Conservation (phyloP, 345 rosid genomes). For the Eucalyptus sideroxylon region DNA sequence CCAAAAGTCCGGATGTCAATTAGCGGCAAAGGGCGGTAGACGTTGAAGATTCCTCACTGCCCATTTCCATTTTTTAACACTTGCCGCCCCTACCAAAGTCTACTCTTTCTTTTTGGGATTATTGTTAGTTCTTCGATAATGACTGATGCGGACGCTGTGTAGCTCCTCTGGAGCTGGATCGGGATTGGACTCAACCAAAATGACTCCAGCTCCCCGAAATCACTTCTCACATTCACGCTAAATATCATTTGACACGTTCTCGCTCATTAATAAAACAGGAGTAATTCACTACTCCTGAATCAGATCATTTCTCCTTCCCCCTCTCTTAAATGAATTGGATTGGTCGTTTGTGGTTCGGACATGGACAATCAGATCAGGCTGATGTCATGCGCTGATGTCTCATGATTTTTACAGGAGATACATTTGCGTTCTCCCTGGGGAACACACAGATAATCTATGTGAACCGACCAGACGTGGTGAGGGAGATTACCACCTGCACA, state of each 20-base stretch:
- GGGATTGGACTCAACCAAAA: background rate
- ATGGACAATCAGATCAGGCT: background rate
- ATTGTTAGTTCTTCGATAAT: background rate
- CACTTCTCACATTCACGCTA: background rate
- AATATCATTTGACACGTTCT: background rate
- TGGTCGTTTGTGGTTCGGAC: background rate
- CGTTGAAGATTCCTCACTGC: background rate
- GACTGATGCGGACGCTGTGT: background rate
- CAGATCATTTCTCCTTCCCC: background rate
- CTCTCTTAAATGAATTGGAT: background rate
- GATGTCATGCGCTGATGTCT: background rate
- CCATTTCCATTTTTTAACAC: background rate
- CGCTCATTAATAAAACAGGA: background rate
- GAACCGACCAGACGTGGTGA: slow-evolving; percentile 20
- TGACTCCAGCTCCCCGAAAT: background rate
- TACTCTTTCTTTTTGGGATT: background rate
- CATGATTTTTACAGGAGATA: slow-evolving; percentile 7
- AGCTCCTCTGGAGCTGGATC: background rate
- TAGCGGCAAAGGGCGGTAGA: background rate
- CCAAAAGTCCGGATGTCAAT: too few species aligned
- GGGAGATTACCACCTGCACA: slow-evolving; percentile 23
- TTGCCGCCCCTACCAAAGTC: background rate
- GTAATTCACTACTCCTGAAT: background rate
- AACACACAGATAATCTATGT: slow-evolving; percentile 15
- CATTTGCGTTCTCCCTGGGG: slow-evolving; percentile 24